These are phyloP conservation scores for Jaltomata sinuosa DNA, from an alignment of 257 asterid genomes.

Conservation along the genomic window DNA sequence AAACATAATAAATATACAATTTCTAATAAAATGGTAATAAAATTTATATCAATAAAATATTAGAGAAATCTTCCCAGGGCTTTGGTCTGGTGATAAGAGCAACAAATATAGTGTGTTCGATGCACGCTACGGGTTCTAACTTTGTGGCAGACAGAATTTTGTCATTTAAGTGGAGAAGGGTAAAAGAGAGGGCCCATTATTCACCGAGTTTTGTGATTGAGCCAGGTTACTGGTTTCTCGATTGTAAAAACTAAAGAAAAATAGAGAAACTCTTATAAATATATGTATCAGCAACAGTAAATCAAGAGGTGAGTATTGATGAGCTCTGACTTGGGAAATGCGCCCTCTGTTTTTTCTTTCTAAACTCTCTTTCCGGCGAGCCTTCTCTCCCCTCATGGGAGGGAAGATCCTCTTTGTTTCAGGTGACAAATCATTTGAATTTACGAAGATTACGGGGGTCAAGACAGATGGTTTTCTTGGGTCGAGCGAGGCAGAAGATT, in stretches of 20 bases:
- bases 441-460: too few species aligned
- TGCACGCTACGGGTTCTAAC: background rate
- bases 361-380: too few species aligned
- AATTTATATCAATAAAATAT: background rate
- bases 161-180: background rate
- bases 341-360: too few species aligned
- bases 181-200: background rate
- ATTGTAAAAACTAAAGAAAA: background rate
- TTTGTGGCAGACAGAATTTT: background rate
- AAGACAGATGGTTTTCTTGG: too few species aligned
- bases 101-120: background rate
- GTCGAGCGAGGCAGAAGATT: too few species aligned
- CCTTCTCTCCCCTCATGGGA: too few species aligned
- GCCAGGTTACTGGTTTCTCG: background rate
- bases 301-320: too few species aligned
- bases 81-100: background rate
- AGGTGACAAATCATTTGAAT: too few species aligned
- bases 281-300: background rate
- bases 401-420: too few species aligned
- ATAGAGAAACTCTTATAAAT: background rate
- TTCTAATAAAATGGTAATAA: background rate
- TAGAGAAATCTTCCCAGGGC: background rate
- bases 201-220: background rate
- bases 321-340: too few species aligned
- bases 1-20: background rate